These are phyloP conservation scores for Obba rivulosa DNA, from an alignment of 768 basidiomycete species.

Conservation along the genomic window DNA sequence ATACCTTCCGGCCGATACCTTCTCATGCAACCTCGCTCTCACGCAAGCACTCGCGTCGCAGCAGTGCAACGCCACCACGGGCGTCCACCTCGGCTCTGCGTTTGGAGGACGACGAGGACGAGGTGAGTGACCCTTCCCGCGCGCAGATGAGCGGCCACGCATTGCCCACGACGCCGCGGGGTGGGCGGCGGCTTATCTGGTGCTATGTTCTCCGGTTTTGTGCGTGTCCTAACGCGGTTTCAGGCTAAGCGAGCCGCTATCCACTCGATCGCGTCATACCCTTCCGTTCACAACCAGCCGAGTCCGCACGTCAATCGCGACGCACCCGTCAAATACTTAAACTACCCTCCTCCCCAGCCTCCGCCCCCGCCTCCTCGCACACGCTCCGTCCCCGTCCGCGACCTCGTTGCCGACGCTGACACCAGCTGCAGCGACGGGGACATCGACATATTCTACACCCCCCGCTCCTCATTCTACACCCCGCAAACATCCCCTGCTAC, in stretches of 20 bases:
- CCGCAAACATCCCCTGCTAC: conserved; percentile 40
- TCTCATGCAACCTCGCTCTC: background rate
- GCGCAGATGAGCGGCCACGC: too few species aligned
- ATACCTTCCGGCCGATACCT: background rate
- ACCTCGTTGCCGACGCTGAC: conserved; percentile 16
- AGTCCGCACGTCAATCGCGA: background rate
- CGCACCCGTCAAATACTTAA: background rate
- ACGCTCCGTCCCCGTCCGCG: conserved; percentile 6
- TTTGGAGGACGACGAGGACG: too few species aligned
- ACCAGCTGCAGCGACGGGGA: conserved; percentile 29
- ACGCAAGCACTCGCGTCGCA: background rate
- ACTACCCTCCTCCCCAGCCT: background rate
- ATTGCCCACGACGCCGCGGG: too few species aligned
- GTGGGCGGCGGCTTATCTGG: conserved; percentile 2
- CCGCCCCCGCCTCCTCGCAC: conserved; percentile 1
- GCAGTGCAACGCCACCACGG: background rate
- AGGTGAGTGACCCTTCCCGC: too few species aligned
- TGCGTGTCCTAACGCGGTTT: background rate
- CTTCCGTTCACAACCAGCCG: conserved; percentile 5
- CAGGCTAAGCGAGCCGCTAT: conserved; percentile 5
- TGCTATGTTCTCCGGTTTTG: background rate
- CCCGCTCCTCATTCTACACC: conserved; percentile 34
- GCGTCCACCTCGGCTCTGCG: too few species aligned
- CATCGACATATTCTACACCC: conserved; percentile 59
- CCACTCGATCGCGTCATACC: conserved; percentile 3